Percentiles rank a stretch among this genome's conserved stretches.
Conservation (phyloP, 495 filamentous ascomycete genomes). For the Hyaloscypha finlandica region DNA sequence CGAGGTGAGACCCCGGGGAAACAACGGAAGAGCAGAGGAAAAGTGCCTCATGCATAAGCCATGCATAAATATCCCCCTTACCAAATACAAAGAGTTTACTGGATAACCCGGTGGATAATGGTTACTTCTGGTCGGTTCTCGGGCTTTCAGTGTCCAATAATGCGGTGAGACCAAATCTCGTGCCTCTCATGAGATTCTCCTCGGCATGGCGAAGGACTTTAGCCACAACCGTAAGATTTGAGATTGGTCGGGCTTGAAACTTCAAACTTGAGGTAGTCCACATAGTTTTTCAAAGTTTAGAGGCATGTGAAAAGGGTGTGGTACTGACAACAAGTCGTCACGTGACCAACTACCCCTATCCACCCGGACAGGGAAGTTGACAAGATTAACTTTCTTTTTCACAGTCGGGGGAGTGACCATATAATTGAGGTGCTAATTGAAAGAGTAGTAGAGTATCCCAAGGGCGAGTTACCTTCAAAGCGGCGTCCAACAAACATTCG, state of each 20-base stretch:
- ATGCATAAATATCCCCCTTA: neutral
- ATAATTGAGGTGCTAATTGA: too few species aligned
- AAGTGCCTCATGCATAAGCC: neutral
- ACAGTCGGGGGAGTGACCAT: too few species aligned
- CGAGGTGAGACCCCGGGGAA: neutral
- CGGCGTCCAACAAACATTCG: neutral
- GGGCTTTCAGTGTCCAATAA: neutral
- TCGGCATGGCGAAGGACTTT: neutral
- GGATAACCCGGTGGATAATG: neutral
- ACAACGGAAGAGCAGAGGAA: neutral
- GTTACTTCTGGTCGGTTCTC: neutral
- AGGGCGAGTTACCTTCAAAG: neutral
- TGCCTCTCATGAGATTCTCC: neutral
- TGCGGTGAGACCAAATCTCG: neutral
- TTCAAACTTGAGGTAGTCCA: too few species aligned
- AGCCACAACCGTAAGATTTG: neutral
- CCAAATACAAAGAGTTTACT: neutral
- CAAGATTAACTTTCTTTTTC: neutral
- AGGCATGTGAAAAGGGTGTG: too few species aligned
- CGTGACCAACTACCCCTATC: neutral
- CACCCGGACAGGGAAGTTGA: neutral
- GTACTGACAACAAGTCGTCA: neutral
- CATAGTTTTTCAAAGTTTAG: too few species aligned
- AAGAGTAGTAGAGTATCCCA: too few species aligned
- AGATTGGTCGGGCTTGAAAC: neutral